Percentiles rank a stretch among this genome's conserved stretches.
Conservation (phyloP, 2,329 filamentous ascomycete species). For the Xylariaceae sp. region DNA sequence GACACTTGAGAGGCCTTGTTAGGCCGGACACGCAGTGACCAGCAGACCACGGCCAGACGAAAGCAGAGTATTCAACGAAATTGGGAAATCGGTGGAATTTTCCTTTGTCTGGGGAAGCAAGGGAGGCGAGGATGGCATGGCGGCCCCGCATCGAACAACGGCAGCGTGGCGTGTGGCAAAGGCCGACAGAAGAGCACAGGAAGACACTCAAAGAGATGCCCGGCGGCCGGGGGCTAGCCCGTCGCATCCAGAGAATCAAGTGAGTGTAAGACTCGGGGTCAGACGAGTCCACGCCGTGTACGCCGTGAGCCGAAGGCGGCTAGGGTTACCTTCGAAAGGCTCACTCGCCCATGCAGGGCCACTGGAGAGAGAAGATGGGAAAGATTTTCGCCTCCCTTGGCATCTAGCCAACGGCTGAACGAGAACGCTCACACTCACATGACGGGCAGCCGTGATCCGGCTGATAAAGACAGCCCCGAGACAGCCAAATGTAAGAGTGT, state of each 20-base stretch:
- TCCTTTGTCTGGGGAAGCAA: constrained; percentile 12
- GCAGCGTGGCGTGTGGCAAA: constrained; percentile 8
- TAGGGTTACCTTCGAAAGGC: no score
- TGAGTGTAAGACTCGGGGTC: no score
- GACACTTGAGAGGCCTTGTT: constrained; percentile 11
- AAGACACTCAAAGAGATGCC: constrained; percentile 9
- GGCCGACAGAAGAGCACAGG: constrained; percentile 12
- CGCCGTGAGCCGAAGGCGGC: no score
- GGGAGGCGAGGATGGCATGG: constrained; percentile 12
- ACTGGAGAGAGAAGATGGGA: constrained; percentile 7
- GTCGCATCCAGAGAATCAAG: no score
- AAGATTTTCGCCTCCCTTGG: constrained; percentile 8
- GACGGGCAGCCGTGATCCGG: no score
- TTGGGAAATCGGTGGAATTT: constrained; percentile 6
- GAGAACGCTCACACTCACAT: no score
- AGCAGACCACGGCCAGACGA: constrained; percentile 9
- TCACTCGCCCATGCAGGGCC: constrained; percentile 8
- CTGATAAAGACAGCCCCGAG: no score
- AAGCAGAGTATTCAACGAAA: constrained; percentile 15
- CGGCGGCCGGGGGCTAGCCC: no score
- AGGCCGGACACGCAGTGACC: constrained; percentile 7
- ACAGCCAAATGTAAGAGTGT: no score
- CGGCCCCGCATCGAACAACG: constrained; percentile 13
- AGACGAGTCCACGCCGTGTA: no score
- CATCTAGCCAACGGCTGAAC: no score